Conservation (phyloP, 2,329 filamentous ascomycete species). For the Drechslera avenae region DNA sequence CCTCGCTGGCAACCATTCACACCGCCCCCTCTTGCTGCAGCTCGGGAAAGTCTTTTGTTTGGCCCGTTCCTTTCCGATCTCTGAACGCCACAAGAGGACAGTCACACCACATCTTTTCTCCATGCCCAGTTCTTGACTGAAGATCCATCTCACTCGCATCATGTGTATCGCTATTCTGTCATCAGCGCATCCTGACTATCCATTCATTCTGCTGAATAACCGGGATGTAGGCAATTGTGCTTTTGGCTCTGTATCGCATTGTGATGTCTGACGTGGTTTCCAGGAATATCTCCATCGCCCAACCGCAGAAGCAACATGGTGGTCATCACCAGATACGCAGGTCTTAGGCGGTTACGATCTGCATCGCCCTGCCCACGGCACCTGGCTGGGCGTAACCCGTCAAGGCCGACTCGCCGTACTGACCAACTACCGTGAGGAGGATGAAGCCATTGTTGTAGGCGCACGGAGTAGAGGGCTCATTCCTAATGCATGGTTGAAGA, state of each 20-base stretch:
- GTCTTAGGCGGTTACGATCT: slow-evolving; percentile 67
- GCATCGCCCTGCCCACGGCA: slow-evolving; percentile 63
- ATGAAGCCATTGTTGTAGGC: slow-evolving; percentile 49
- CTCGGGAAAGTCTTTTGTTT: slow-evolving; percentile 9
- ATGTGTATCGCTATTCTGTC: slow-evolving; percentile 58
- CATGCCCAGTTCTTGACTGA: not conserved
- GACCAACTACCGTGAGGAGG: slow-evolving; percentile 67
- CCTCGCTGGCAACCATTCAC: slow-evolving; percentile 30
- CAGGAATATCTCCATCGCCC: slow-evolving; percentile 67
- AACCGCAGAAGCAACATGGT: slow-evolving; percentile 64
- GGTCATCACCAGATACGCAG: slow-evolving; percentile 60
- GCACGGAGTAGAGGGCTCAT: slow-evolving; percentile 63
- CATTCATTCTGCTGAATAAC: slow-evolving; percentile 58
- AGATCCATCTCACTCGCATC: not conserved
- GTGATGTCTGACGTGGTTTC: slow-evolving; percentile 8
- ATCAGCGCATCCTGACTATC: slow-evolving; percentile 56
- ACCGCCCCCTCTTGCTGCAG: slow-evolving; percentile 27
- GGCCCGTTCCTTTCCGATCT: slow-evolving; percentile 19
- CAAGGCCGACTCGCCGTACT: slow-evolving; percentile 66
- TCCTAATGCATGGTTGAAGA: slow-evolving; percentile 63
- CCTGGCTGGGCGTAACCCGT: slow-evolving; percentile 67
- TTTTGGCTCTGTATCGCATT: not conserved
- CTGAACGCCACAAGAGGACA: slow-evolving; percentile 8
- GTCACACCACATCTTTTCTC: not conserved
- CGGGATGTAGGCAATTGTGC: slow-evolving; percentile 49